Percentiles rank a stretch among this genome's conserved stretches.
These are phyloP conservation scores for Prunus armeniaca DNA, from an alignment of 306 rosid genomes.

Conservation along the genomic window DNA sequence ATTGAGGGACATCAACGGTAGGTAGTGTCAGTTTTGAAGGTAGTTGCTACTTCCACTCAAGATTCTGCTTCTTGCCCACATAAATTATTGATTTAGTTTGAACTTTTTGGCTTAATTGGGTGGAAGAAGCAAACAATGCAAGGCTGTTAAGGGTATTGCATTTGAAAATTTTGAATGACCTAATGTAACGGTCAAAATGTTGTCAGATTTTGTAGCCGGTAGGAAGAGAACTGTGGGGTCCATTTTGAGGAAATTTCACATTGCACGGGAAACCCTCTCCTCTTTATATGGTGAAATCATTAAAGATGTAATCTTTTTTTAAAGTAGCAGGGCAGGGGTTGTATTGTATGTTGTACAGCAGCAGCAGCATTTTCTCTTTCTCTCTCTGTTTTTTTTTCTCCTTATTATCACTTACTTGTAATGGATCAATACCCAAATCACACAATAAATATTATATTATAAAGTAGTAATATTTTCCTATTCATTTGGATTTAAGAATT, in stretches of 20 bases:
- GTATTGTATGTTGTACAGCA: background rate
- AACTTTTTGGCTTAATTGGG: constrained; percentile 6
- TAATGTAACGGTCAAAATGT: constrained; percentile 58
- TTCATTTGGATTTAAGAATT: no score
- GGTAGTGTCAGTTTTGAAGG: background rate
- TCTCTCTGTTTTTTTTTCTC: no score
- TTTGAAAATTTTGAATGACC: constrained; percentile 34
- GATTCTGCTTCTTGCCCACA: constrained; percentile 17
- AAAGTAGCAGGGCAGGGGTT: background rate
- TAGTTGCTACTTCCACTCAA: constrained; percentile 20
- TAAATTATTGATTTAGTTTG: background rate
- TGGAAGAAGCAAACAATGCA: constrained; percentile 32
- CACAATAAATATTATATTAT: background rate
- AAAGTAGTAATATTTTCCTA: background rate
- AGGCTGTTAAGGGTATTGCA: background rate
- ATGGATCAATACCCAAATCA: no score
- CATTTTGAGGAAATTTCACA: background rate
- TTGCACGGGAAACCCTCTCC: constrained; percentile 15
- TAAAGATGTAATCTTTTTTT: constrained; percentile 10
- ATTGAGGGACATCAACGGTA: constrained; percentile 31
- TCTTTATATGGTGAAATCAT: constrained; percentile 14
- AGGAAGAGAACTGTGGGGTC: constrained; percentile 29
- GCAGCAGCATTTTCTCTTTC: no score
- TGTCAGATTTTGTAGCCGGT: constrained; percentile 31
- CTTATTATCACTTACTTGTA: no score